Conservation (phyloP, 1,284 basidiomycete genomes). For the Cystobasidium sp. region DNA sequence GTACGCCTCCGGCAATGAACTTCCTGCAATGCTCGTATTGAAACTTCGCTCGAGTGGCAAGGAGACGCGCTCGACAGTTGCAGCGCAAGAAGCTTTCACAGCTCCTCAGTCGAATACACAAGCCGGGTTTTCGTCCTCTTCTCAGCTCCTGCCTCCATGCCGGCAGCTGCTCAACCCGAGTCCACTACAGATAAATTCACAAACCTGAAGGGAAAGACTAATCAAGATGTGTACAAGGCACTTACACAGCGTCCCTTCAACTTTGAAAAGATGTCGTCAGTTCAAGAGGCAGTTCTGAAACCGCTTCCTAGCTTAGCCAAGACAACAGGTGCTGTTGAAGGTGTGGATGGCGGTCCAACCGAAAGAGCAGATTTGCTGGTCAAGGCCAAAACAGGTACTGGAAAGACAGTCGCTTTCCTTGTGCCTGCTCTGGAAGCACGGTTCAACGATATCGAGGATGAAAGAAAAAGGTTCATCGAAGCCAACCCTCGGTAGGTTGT, state of each 20-base stretch:
- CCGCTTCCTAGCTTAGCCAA: conserved; percentile 61
- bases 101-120: not conserved
- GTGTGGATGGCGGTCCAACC: not conserved
- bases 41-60: not conserved
- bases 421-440: conserved; percentile 76
- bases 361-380: conserved; percentile 61
- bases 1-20: not conserved
- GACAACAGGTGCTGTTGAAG: not conserved
- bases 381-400: conserved; percentile 89
- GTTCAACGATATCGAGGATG: conserved; percentile 49
- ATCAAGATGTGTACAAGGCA: conserved; percentile 52
- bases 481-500: conserved; percentile 53
- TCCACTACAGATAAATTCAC: conserved; percentile 17
- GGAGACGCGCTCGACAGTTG: not conserved
- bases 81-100: conserved; percentile 1
- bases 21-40: not conserved
- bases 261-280: conserved; percentile 76
- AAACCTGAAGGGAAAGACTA: conserved; percentile 23
- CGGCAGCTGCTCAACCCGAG: not conserved
- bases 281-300: conserved; percentile 77
- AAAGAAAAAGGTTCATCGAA: conserved; percentile 51
- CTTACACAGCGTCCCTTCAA: conserved; percentile 67
- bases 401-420: conserved; percentile 89
- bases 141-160: not conserved
- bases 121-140: not conserved